Base-by-base conservation (phyloP, 2,329 filamentous ascomycete genomes). In the Chaetomium globosum region DNA sequence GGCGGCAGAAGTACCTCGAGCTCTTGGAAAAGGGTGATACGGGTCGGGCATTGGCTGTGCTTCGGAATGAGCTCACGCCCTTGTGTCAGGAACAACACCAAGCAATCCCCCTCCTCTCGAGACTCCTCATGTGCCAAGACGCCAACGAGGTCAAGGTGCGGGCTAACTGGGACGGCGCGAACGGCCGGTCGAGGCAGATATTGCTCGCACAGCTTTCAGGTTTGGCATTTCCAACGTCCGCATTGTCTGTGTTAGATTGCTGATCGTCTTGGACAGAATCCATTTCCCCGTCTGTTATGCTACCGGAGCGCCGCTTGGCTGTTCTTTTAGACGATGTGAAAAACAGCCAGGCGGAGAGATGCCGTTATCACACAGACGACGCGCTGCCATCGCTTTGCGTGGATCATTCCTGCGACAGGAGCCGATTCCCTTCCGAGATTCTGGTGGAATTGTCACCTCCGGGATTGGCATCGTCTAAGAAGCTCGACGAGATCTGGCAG, bases 231-330 rank as follows among this genome's bases (percentile, higher is more conserved):
- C 39, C 51, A 58, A 13, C 31, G 48, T 26, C 57, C 7, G 23
- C 3, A 16, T 31, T 23, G 4, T 60, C 53, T 23, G 64, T 56
- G 10, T 2, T 12, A 43, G 8, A 8, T 43, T 23, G 48, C 66
- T 75, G 61, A 79, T 51, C 10, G 63, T 48, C 52, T 46, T 54
- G 56, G 60, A 21, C 71, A 94, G 91, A 85, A 81, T 97, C 87
- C 64, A 96, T 99, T 75, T 97, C 95, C 1, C 94, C 95, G 0
- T 95, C 93, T 4, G 91, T 97, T 53, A 98, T 99, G 93, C 90
- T 99, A 62, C 95, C 95, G 1, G 92, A 97, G 74, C 91, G 95
- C 75, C 89, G 95, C 7, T 82, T 99, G 53, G 92, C 92, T 1
- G 84, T 88, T 39, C 81, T 99, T 19, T 80, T 99, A 60, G 84